Evolutionary conservation across 306 rosid species (phyloP), one percentile per base, ranked within the genome.

Genomic region (Glycine tomentella): DNA sequence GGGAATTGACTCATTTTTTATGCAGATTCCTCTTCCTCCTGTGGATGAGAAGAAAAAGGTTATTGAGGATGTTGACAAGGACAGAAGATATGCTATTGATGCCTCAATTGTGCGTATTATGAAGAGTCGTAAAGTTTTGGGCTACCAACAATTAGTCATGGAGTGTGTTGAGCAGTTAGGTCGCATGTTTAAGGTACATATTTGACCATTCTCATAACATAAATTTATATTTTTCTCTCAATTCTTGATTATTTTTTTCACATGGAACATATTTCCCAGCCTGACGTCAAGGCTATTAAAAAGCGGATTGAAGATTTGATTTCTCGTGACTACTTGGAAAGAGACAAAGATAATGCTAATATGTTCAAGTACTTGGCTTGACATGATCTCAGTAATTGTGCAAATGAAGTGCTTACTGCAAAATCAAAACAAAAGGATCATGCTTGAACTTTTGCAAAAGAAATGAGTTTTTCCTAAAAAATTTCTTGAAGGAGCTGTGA

Each of bases 31-130:
- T 61, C 97, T 95, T 45, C 99, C 99, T 11, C 97, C 97, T 0
- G 97, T 95, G 82, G 99, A 92, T 75, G 99, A 95, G 79, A 95
- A 91, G 90, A 95, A 90, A 88, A 95, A 89, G 77, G 99, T 93
- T 14, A 87, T 93, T 53, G 97, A 93, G 84, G 97, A 92, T 72
- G 99, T 95, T 62, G 97, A 95, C 84, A 93, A 92, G 82, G 99
- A 95, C 88, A 81, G 99, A 84, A 84, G 97, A 82, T 95, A 95
- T 82, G 99, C 99, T 44, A 93, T 95, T 13, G 99, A 95, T 85
- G 97, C 97, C 51, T 91, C 97, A 9, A 89, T 95, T 70, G 99
- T 95, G 81, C 94, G 99, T 57, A 95, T 95, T 42, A 95, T 95
- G 99, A 95, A 95, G 89, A 89, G 94, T 69, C 84, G 99, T 20